Evolutionary conservation across 495 filamentous ascomycete genomes (phyloP), one percentile per base, ranked within the genome.

Genomic region (Evernia prunastri): DNA sequence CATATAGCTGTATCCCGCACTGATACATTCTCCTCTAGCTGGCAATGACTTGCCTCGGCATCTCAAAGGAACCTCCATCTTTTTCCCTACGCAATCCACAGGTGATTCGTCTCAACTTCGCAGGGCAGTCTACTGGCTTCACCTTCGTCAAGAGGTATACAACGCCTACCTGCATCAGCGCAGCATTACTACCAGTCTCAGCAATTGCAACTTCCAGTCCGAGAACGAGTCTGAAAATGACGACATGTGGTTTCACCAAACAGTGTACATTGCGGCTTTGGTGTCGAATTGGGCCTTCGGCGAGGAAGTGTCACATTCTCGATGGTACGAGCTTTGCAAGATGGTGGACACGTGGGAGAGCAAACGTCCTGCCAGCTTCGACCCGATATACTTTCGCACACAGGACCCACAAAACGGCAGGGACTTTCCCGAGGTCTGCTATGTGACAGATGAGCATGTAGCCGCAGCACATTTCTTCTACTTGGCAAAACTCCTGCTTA

Each of bases 121-220:
- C 4, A 56, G 59, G 18, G 64, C 64, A 56, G 64, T 66, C 9
- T 66, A 62, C 31, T 66, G 64, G 64, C 33, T 60, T 9, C 64
- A 66, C 23, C 59, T 66, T 7, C 45, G 64, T 12, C 64, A 66
- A 61, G 59, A 63, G 27, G 58, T 63, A 23, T 63, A 63, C 51
- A 37, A 37, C 12, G 29, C 61, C 33, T 63, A 37, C 36, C 18
- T 47, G 18, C 27, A 63, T 33, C 61, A 63, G 47, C 45, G 45
- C 47, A 20, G 43, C 10, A 36, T 63, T 57, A 8, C 10, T 13
- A 61, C 45, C 42, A 35, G 58, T 40, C 27, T 63, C 0, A 53
- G n/a, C 27, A 47, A 53, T 12, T 56, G 31, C 33, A 31, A 20
- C 11, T 37, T 63, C n/a, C 36, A 57, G 4, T 23, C n/a, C 25